Conservation (phyloP, 139 green algal species). For the Yamagishiella unicocca region DNA sequence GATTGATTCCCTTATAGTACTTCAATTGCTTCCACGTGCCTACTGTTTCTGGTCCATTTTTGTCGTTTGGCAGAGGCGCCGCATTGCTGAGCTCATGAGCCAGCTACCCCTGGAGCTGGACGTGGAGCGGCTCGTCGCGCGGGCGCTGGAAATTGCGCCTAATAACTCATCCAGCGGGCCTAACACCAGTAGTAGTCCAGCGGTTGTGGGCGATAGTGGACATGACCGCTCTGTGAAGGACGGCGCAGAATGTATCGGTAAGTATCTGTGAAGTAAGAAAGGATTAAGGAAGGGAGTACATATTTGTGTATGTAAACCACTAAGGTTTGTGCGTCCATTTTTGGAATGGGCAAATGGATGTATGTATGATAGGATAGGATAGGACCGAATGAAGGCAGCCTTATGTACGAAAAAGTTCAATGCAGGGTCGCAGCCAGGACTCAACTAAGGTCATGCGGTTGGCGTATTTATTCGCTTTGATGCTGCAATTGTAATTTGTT, state of each 20-base stretch:
- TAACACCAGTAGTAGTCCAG: no score
- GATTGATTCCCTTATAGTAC: no score
- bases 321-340: background rate
- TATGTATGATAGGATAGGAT: no score
- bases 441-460: no score
- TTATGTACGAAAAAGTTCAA: no score
- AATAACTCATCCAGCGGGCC: background rate
- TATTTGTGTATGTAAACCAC: background rate
- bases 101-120: conserved; percentile 37
- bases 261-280: background rate
- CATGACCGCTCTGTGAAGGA: background rate
- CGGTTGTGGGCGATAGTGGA: background rate
- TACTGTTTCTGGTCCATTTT: background rate
- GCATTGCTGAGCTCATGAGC: conserved; percentile 10
- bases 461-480: no score
- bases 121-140: conserved; percentile 1
- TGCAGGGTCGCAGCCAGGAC: no score
- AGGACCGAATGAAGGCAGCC: no score
- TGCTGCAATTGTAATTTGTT: no score
- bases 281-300: background rate
- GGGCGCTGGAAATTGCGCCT: background rate
- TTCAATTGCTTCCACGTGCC: background rate
- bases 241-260: background rate
- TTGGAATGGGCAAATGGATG: no score
- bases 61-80: background rate